Conservation (phyloP, 225 moss, liverwort and hornwort genomes). For the Ulota crispa region DNA sequence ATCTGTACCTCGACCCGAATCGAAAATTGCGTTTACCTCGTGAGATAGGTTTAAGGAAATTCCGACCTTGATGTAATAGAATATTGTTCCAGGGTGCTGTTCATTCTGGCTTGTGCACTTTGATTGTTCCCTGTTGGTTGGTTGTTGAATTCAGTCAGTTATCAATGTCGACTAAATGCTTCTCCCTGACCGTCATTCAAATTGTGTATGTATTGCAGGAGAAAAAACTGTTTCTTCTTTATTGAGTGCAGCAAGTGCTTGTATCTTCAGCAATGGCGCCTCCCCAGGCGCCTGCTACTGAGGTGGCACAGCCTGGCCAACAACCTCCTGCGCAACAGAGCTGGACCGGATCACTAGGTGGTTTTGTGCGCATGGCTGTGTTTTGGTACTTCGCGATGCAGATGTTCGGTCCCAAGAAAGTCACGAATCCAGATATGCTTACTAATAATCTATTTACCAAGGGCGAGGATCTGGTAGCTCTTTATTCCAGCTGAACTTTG, state of each 20-base stretch:
- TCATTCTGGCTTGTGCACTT: background rate
- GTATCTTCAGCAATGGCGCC: slow-evolving; percentile 59
- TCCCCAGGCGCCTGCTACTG: slow-evolving; percentile 57
- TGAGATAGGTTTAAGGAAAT: background rate
- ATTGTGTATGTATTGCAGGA: slow-evolving; percentile 28
- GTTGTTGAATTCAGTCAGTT: background rate
- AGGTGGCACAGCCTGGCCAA: slow-evolving; percentile 58
- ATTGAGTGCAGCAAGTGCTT: slow-evolving; percentile 38
- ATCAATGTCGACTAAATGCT: background rate
- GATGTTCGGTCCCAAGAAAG: slow-evolving; percentile 78
- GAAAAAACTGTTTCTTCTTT: background rate
- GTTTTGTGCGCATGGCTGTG: slow-evolving; percentile 80
- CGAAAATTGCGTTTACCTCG: background rate
- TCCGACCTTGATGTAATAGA: background rate
- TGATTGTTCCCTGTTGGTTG: slow-evolving; percentile 9
- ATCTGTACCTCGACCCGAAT: background rate
- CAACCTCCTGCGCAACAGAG: slow-evolving; percentile 57
- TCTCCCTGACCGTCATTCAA: slow-evolving; percentile 3
- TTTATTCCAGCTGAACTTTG: background rate
- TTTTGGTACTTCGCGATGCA: slow-evolving; percentile 96
- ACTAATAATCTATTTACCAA: slow-evolving; percentile 70
- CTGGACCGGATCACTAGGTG: slow-evolving; percentile 53
- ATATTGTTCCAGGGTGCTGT: background rate
- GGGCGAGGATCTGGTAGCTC: slow-evolving; percentile 69
- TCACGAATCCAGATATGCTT: slow-evolving; percentile 54